Conservation (phyloP, 192 early-diverging fungal species). For the Dispira simplex region DNA sequence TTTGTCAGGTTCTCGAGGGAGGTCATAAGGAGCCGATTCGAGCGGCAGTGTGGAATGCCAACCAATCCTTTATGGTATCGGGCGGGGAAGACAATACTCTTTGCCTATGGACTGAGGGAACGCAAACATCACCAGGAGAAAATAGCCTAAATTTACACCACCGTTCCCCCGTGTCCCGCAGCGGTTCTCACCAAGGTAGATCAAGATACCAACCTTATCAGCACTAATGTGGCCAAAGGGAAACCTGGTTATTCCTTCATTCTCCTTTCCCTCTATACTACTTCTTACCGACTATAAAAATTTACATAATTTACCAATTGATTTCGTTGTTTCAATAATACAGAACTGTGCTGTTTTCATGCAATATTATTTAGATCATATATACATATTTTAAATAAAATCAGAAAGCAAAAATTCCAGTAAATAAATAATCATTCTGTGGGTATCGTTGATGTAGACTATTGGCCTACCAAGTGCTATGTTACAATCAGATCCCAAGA, state of each 20-base stretch:
- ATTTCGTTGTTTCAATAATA: not conserved
- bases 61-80: conserved; percentile 38
- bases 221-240: too few relatives aligned
- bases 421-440: not conserved
- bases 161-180: too few relatives aligned
- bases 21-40: conserved; percentile 83
- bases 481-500: not conserved
- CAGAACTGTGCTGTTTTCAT: not conserved
- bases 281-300: too few relatives aligned
- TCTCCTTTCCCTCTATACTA: not conserved
- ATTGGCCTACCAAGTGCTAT: not conserved
- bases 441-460: not conserved
- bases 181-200: too few relatives aligned
- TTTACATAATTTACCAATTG: too few relatives aligned
- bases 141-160: too few relatives aligned
- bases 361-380: not conserved
- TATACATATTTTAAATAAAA: not conserved
- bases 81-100: conserved; percentile 71
- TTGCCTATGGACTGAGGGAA: conserved; percentile 37
- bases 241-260: not conserved
- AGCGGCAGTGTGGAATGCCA: conserved; percentile 53
- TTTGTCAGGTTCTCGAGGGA: conserved; percentile 56
- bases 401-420: not conserved
- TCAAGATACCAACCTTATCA: too few relatives aligned
- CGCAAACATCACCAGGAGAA: too few relatives aligned